A percentile compares a stretch with the other conserved stretches of the same genome.
These are phyloP conservation scores for Gillenia trifoliata DNA, from an alignment of 306 rosid genomes.

Conservation along the genomic window DNA sequence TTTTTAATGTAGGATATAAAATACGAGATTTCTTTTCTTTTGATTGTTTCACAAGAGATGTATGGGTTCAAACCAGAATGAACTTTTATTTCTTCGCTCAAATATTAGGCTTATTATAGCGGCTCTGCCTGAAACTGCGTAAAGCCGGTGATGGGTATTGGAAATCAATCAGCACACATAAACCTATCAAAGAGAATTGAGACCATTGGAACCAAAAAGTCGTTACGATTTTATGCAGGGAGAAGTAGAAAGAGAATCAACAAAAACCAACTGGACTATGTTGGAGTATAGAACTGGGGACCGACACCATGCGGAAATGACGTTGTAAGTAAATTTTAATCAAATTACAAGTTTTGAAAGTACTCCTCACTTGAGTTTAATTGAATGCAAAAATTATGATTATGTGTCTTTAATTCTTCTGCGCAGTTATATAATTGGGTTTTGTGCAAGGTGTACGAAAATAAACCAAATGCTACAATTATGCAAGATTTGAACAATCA, in stretches of 20 bases:
- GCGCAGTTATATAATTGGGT: background rate
- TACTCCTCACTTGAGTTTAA: background rate
- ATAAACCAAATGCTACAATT: background rate
- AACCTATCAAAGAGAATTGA: no score
- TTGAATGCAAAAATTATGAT: no score
- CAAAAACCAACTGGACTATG: background rate
- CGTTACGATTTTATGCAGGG: no score
- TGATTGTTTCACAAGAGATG: background rate
- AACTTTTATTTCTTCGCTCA: background rate
- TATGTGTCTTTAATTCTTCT: background rate
- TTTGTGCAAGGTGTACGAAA: background rate
- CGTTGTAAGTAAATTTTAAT: no score
- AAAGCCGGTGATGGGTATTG: no score
- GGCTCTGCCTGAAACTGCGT: background rate
- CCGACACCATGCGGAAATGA: no score
- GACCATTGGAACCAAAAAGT: no score
- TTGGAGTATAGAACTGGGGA: background rate
- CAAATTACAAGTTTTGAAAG: no score
- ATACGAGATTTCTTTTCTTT: background rate
- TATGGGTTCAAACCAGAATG: background rate
- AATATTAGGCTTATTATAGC: background rate
- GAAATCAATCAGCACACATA: no score
- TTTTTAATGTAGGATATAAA: background rate
- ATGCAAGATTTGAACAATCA: no score
- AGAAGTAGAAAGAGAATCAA: background rate